Conservation (phyloP, 2,329 filamentous ascomycete species). For the Achaetomium macrosporum region DNA sequence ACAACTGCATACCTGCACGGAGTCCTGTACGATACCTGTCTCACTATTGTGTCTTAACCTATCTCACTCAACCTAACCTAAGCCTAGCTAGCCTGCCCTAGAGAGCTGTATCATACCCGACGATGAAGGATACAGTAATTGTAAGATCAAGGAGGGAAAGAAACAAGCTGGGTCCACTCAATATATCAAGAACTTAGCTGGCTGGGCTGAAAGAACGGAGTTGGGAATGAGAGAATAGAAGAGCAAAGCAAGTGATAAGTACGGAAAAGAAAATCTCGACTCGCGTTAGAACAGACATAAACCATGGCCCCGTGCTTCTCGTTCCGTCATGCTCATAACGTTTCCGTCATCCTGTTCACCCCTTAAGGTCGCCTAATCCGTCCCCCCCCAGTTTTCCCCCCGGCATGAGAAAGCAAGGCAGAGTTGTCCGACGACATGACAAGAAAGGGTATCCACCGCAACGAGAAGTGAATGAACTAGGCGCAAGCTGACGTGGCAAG, state of each 20-base stretch:
- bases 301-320: slow-evolving; percentile 12
- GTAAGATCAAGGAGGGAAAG: background rate
- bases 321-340: slow-evolving; percentile 3
- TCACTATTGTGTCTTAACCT: too few relatives aligned
- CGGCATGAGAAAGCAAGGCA: background rate
- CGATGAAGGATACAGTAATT: background rate
- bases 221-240: background rate
- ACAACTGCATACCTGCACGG: too few relatives aligned
- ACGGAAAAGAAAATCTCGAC: slow-evolving; percentile 8
- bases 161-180: background rate
- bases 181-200: background rate
- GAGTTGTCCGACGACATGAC: background rate
- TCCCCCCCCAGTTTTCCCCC: background rate
- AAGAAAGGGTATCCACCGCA: background rate
- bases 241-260: background rate
- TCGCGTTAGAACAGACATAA: slow-evolving; percentile 6
- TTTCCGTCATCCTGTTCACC: background rate
- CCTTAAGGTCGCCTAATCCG: background rate
- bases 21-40: too few relatives aligned
- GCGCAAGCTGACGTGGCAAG: background rate
- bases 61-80: too few relatives aligned
- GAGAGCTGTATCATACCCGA: too few relatives aligned
- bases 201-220: background rate
- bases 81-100: too few relatives aligned
- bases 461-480: background rate